A percentile compares a stretch with the other conserved stretches of the same genome.
Conservation (phyloP, 257 asterid genomes). For the Solanum infundibuliforme region DNA sequence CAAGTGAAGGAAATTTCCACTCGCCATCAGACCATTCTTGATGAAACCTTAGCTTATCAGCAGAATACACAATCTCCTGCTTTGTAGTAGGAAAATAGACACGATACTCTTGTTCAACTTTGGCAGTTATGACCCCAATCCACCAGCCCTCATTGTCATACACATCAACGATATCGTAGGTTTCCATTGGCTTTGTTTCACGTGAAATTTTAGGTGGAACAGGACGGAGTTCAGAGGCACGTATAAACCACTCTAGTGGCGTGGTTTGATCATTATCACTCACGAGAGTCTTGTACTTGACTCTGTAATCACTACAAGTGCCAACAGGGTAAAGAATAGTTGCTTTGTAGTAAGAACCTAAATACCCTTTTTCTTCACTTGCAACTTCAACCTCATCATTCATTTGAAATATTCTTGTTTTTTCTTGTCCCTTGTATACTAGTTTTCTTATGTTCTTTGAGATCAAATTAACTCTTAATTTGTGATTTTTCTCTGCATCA, state of each 20-base stretch:
- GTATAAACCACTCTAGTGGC: neutral
- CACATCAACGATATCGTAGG: neutral
- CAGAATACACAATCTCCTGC: neutral
- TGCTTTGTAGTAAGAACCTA: neutral
- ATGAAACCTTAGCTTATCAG: neutral
- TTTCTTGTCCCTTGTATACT: neutral
- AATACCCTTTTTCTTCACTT: neutral
- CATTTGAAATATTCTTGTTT: neutral
- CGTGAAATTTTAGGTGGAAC: neutral
- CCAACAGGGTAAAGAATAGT: neutral
- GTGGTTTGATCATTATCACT: neutral
- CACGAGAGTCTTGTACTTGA: neutral
- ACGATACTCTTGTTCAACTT: neutral
- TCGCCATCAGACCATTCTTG: neutral
- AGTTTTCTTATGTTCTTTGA: neutral
- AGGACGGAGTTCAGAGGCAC: neutral
- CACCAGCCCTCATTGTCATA: neutral
- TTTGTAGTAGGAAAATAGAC: neutral
- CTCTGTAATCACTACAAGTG: neutral
- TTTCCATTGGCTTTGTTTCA: neutral
- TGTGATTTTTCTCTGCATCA: neutral
- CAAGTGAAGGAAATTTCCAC: neutral
- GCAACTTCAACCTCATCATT: neutral
- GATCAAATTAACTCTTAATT: neutral
- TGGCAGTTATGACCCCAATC: neutral